Percentiles rank a stretch among this genome's conserved stretches.
phyloP scores from a whole-genome alignment of 108 stramenopile species.

The Skeletonema costatum region DNA sequence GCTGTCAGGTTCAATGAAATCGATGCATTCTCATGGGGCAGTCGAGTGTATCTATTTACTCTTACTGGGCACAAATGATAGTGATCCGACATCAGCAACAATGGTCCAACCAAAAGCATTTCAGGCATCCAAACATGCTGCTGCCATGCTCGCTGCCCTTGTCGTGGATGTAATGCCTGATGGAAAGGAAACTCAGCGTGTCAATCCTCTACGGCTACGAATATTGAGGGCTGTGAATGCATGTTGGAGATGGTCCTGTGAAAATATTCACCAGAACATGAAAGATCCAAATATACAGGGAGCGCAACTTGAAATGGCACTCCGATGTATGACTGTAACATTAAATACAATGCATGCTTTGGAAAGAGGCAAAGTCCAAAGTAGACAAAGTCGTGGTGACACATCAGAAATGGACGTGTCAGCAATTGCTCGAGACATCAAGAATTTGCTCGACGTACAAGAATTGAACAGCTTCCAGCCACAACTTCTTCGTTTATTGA shows the following conservation, averaged over 20 bases:
- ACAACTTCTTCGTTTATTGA: slow-evolving; percentile 18
- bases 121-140: slow-evolving; percentile 49
- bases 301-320: slow-evolving; percentile 6
- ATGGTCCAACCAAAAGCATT: not conserved
- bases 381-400: not conserved
- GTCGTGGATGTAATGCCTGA: slow-evolving; percentile 53
- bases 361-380: slow-evolving; percentile 21
- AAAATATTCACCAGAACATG: slow-evolving; percentile 16
- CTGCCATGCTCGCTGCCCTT: slow-evolving; percentile 68
- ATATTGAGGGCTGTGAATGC: slow-evolving; percentile 36
- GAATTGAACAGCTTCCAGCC: slow-evolving; percentile 4
- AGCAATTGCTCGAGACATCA: slow-evolving; percentile 27
- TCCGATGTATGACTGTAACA: slow-evolving; percentile 27
- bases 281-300: not conserved
- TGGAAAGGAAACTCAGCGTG: slow-evolving; percentile 51
- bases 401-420: slow-evolving; percentile 31
- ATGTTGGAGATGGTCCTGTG: slow-evolving; percentile 33
- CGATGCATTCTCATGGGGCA: slow-evolving; percentile 10
- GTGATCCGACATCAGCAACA: not conserved
- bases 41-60: slow-evolving; percentile 38
- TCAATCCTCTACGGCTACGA: slow-evolving; percentile 59
- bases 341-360: slow-evolving; percentile 30
- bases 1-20: slow-evolving; percentile 7
- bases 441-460: slow-evolving; percentile 27
- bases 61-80: slow-evolving; percentile 8